phyloP scores from a whole-genome alignment of 2,329 filamentous ascomycete genomes.

The Amylocarpus encephaloides region DNA sequence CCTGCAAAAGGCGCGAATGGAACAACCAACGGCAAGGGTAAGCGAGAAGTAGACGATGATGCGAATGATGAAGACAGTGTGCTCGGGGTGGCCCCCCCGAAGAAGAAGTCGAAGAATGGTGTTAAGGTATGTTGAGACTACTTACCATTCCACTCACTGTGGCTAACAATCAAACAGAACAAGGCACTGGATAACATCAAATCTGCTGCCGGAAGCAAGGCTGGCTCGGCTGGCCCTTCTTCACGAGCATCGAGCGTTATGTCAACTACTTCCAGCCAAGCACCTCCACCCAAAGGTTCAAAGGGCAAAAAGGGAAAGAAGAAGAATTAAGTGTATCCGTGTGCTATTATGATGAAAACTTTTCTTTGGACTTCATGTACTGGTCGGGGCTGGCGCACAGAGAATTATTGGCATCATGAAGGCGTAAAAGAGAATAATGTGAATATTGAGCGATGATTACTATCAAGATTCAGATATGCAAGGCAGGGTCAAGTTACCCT shows the following conservation, averaged over 20 bases:
- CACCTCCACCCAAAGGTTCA: conserved; percentile 15
- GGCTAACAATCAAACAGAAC: conserved; percentile 53
- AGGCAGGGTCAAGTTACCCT: no score
- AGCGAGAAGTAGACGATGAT: conserved; percentile 72
- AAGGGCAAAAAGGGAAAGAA: conserved; percentile 44
- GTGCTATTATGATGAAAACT: conserved; percentile 15
- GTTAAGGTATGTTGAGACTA: conserved; percentile 51
- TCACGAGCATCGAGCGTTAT: conserved; percentile 76
- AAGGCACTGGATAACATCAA: conserved; percentile 90
- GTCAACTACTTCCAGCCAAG: conserved; percentile 58
- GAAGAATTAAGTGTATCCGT: conserved; percentile 39
- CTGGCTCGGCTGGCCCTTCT: conserved; percentile 69
- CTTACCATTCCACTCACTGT: conserved; percentile 7
- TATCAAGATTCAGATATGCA: background rate
- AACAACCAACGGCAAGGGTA: conserved; percentile 57
- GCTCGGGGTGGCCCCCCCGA: conserved; percentile 73
- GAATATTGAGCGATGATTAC: background rate
- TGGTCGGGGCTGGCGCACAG: conserved; percentile 16
- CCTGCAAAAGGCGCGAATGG: conserved; percentile 46
- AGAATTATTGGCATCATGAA: conserved; percentile 3
- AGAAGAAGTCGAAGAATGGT: conserved; percentile 89
- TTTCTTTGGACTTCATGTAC: conserved; percentile 14
- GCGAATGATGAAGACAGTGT: conserved; percentile 79
- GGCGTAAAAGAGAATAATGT: conserved; percentile 16
- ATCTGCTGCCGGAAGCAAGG: conserved; percentile 60